Evolutionary conservation across 805 yeast species (phyloP).

Genomic region (Lipomyces yamadae): DNA sequence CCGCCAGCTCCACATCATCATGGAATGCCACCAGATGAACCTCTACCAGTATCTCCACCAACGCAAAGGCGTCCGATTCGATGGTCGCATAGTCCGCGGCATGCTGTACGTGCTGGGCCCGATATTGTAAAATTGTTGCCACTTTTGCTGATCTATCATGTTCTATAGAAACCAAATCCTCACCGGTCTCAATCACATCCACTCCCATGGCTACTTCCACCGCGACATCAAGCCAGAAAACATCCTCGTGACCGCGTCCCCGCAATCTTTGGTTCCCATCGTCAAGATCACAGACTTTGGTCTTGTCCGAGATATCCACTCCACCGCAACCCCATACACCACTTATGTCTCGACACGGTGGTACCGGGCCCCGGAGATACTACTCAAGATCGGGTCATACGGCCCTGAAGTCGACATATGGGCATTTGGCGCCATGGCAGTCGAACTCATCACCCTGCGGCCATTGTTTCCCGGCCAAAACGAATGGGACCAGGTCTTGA

Average conservation of each 20-base stretch:
- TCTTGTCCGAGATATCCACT: slow-evolving; percentile 74
- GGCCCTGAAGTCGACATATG: slow-evolving; percentile 85
- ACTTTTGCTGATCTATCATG: neutral
- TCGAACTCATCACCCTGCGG: slow-evolving; percentile 74
- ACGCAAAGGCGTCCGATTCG: slow-evolving; percentile 15
- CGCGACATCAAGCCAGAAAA: slow-evolving; percentile 96
- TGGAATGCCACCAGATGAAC: slow-evolving; percentile 88
- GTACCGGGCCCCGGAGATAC: slow-evolving; percentile 93
- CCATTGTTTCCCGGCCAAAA: slow-evolving; percentile 86
- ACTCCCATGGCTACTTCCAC: slow-evolving; percentile 68
- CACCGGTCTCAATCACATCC: slow-evolving; percentile 83
- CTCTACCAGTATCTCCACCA: slow-evolving; percentile 56
- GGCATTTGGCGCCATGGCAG: slow-evolving; percentile 91
- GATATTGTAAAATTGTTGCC: neutral
- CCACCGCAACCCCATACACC: slow-evolving; percentile 63
- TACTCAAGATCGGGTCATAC: slow-evolving; percentile 57
- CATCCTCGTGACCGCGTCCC: slow-evolving; percentile 58
- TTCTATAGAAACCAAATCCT: slow-evolving; percentile 61
- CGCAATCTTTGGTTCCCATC: slow-evolving; percentile 52
- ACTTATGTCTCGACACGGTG: slow-evolving; percentile 94
- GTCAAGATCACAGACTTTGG: slow-evolving; percentile 96
- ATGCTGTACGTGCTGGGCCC: slow-evolving; percentile 9
- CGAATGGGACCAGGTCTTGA: slow-evolving; percentile 78
- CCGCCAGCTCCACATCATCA: slow-evolving; percentile 72
- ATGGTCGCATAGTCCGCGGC: slow-evolving; percentile 1